These are phyloP conservation scores for Parastagonospora avenae DNA, from an alignment of 2,329 filamentous ascomycete species.

Conservation along the genomic window DNA sequence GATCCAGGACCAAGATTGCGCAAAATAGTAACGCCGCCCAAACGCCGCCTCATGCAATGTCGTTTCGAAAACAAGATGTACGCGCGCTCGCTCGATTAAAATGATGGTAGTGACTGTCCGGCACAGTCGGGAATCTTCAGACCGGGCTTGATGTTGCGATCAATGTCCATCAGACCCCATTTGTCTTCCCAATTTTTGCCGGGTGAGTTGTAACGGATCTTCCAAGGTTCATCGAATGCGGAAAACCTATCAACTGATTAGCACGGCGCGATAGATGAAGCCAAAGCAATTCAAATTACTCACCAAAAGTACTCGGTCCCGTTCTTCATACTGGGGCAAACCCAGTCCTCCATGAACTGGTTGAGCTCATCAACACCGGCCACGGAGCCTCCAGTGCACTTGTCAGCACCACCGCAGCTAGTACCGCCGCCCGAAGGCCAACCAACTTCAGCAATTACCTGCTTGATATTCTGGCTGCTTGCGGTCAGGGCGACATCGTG, in stretches of 20 bases:
- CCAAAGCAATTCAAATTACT: conserved; percentile 29
- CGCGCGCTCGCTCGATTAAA: conserved; percentile 1
- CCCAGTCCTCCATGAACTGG: conserved; percentile 81
- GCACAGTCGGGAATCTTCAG: conserved; percentile 86
- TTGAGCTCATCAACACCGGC: conserved; percentile 84
- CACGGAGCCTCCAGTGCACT: conserved; percentile 71
- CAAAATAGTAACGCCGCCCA: conserved; percentile 19
- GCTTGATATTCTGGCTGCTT: conserved; percentile 57
- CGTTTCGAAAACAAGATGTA: not conserved
- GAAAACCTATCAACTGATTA: conserved; percentile 67
- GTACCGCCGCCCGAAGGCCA: conserved; percentile 87
- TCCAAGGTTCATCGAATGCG: conserved; percentile 97
- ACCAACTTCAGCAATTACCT: conserved; percentile 88
- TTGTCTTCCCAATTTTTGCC: conserved; percentile 86
- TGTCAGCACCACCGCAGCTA: conserved; percentile 66
- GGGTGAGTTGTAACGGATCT: conserved; percentile 71
- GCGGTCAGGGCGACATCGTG: conserved; percentile 69
- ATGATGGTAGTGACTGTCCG: conserved; percentile 61
- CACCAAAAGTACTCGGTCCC: conserved; percentile 93
- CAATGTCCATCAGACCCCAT: conserved; percentile 88
- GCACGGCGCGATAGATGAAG: not conserved
- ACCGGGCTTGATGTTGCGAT: conserved; percentile 81
- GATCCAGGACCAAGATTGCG: conserved; percentile 14
- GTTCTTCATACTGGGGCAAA: conserved; percentile 79
- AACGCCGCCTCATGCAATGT: conserved; percentile 32